Conservation (phyloP, 2,329 filamentous ascomycete species). For the Didymella pinodella region DNA sequence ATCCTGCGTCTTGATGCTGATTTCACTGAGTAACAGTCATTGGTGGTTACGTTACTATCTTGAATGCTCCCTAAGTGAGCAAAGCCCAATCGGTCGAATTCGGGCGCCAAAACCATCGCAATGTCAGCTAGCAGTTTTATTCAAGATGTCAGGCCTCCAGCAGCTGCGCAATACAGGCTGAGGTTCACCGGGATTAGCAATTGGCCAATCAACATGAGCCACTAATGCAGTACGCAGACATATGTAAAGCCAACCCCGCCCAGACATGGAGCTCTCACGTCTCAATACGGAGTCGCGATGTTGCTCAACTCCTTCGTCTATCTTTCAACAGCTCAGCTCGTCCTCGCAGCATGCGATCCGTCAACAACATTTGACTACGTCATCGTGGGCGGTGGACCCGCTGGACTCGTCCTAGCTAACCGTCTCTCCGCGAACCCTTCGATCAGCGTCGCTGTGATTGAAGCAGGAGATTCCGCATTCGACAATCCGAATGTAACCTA, state of each 20-base stretch:
- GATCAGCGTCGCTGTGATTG: constrained; percentile 41
- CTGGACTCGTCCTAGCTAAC: constrained; percentile 45
- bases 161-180: neutral
- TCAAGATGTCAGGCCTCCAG: neutral
- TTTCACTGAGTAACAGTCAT: neutral
- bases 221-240: neutral
- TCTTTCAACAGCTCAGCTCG: constrained; percentile 6
- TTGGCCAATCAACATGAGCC: constrained; percentile 7
- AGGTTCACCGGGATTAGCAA: neutral
- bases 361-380: constrained; percentile 42
- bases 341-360: constrained; percentile 23
- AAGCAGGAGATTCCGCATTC: constrained; percentile 45
- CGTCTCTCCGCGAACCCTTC: constrained; percentile 36
- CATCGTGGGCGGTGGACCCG: constrained; percentile 45
- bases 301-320: neutral
- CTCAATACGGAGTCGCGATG: neutral
- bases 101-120: too few species aligned
- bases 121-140: neutral
- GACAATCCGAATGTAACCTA: constrained; percentile 44
- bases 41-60: neutral
- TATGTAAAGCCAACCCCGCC: neutral
- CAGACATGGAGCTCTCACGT: neutral
- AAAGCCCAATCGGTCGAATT: neutral
- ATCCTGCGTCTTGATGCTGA: constrained; percentile 4
- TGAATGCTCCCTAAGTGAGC: neutral